Evolutionary conservation across 345 rosid species (phyloP).

Genomic region (Aurinia saxatilis): DNA sequence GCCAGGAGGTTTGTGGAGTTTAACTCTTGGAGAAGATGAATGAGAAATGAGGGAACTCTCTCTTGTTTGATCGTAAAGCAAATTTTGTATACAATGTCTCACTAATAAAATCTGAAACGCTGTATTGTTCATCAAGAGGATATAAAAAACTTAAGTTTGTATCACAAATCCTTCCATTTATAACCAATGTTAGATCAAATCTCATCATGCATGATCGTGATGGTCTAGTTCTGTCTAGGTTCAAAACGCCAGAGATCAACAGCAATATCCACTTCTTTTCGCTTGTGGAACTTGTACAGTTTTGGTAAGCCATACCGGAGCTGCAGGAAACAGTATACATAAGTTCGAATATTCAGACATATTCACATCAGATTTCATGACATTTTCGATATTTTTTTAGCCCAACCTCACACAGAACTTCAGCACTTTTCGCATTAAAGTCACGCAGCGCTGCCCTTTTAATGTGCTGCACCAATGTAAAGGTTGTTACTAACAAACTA

Average conservation of each 20-base stretch:
- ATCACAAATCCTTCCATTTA: neutral
- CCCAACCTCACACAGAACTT: slow-evolving; percentile 80
- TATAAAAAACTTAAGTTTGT: neutral
- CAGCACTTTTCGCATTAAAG: slow-evolving; percentile 76
- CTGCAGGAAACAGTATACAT: slow-evolving; percentile 28
- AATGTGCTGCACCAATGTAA: slow-evolving; percentile 46
- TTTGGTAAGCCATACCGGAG: slow-evolving; percentile 74
- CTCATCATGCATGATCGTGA: neutral
- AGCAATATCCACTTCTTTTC: slow-evolving; percentile 74
- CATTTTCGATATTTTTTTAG: neutral
- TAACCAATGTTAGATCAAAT: neutral
- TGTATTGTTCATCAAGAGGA: neutral
- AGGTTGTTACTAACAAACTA: neutral
- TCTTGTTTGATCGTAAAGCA: no score
- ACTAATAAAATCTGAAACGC: no score
- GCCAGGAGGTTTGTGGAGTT: no score
- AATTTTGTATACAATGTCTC: no score
- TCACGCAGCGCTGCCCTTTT: slow-evolving; percentile 67
- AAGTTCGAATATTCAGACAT: neutral
- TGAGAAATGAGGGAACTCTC: no score
- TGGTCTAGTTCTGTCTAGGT: slow-evolving; percentile 34
- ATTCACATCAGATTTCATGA: slow-evolving; percentile 1
- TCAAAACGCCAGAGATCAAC: slow-evolving; percentile 97
- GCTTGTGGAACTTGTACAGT: slow-evolving; percentile 82
- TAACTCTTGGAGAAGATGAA: no score